Percentiles rank a stretch among this genome's conserved stretches.
Evolutionary conservation across 2,329 filamentous ascomycete species (phyloP).

Genomic region (Pestalotiopsis sp.): DNA sequence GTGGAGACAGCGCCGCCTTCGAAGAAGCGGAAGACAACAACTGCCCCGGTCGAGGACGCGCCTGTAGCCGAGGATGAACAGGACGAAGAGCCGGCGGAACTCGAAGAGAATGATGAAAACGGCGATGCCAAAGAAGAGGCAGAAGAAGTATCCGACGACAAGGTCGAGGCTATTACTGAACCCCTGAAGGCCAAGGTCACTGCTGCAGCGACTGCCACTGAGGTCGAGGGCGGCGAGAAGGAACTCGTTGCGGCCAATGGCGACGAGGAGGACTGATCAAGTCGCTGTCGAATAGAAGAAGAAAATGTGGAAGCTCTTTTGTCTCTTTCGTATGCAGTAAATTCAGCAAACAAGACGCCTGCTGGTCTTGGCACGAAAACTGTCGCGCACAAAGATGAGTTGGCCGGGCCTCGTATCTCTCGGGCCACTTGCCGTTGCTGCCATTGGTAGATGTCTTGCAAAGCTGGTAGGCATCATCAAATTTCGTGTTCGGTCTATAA

Average conservation of each 20-base stretch:
- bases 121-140: conserved; percentile 24
- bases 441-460: neutral
- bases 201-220: neutral
- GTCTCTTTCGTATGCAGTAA: neutral
- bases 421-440: neutral
- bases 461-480: neutral
- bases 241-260: conserved; percentile 4
- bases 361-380: neutral
- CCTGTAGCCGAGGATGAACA: conserved; percentile 25
- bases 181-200: conserved; percentile 23
- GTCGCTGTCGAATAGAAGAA: neutral
- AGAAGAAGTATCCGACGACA: conserved; percentile 18
- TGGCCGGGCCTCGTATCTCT: neutral
- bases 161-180: conserved; percentile 19
- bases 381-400: neutral
- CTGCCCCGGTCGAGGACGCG: conserved; percentile 20
- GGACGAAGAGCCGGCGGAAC: conserved; percentile 21
- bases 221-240: neutral
- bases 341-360: neutral
- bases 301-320: neutral
- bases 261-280: conserved; percentile 11
- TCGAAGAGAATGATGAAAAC: conserved; percentile 25
- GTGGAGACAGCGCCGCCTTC: conserved; percentile 28
- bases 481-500: neutral
- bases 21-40: conserved; percentile 31